Evolutionary conservation across 2,329 filamentous ascomycete species (phyloP), one percentile per base, ranked within the genome.

Genomic region (Westerdykella sp.): DNA sequence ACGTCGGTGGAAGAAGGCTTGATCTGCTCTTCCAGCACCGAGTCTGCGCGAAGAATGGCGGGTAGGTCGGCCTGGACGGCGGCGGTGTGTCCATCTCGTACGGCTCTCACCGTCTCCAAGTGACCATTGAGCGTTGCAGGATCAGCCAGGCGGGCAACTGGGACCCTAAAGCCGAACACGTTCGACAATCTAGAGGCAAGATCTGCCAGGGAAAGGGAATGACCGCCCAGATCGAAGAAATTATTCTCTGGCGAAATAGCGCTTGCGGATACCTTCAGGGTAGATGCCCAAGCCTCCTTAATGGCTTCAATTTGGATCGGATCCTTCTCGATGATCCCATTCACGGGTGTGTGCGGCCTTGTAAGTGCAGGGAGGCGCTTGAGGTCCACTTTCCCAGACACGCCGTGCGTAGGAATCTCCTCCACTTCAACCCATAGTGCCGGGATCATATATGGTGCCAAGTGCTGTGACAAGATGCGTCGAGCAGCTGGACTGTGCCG

Each of bases 381-480:
- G 43, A 85, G 72, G 54, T 91, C 83, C 15, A 82, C 80, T 68
- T 91, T 91, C 15, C 86, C 86, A 12, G 85, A 90, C 1, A 91
- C 86, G 39, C 79, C 81, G 53, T 88, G 82, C 0, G 85, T 89
- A 0, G 86, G 86, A 5, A 91, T 67, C 47, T 77, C 75, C 2
- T 83, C 77, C 25, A 90, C 67, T 56, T 84, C 78, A 31, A 90
- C 81, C 86, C 86, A 91, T 3, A 89, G 65, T 1, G 83, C 75
- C 0, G 86, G 86, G 42, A 91, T 83, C 86, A 91, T 90, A 66
- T 91, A 91, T 48, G 87, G 84, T 1, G 86, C 86, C 23, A 91
- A 74, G 49, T 81, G 80, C 13, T 76, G 70, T 1, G 81, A 75
- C 2, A 91, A 73, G 13, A 76, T 75, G 43, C 80, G 78, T 37